Evolutionary conservation across 805 yeast species (phyloP).

Genomic region (Huiozyma naganishii): DNA sequence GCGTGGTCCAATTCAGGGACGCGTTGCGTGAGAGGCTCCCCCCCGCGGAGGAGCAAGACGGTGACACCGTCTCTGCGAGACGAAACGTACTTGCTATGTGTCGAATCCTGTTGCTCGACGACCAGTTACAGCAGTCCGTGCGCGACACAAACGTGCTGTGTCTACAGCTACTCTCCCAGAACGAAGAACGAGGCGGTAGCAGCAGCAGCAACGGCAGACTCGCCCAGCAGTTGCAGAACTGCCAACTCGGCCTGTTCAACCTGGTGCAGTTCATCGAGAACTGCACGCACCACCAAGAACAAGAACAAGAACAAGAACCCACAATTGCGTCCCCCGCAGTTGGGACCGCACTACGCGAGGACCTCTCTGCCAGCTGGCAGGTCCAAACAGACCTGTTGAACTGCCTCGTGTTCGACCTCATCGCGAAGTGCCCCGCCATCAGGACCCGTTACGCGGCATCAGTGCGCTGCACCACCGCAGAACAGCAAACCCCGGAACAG

Average conservation of each 20-base stretch:
- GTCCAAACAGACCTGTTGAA: slow-evolving; percentile 16
- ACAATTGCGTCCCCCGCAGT: slow-evolving; percentile 6
- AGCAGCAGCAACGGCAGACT: neutral
- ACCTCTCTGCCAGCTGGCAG: slow-evolving; percentile 18
- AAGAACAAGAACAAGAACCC: slow-evolving; percentile 1
- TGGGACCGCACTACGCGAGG: slow-evolving; percentile 5
- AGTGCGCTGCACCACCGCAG: slow-evolving; percentile 3
- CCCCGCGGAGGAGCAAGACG: too few species aligned
- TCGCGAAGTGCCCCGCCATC: slow-evolving; percentile 7
- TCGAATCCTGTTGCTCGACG: too few species aligned
- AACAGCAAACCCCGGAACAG: neutral
- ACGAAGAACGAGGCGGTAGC: too few species aligned
- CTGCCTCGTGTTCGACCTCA: slow-evolving; percentile 10
- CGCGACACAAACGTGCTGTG: too few species aligned
- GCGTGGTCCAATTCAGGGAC: slow-evolving; percentile 1
- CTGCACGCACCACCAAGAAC: neutral
- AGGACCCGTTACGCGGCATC: slow-evolving; percentile 1
- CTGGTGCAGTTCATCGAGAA: slow-evolving; percentile 12
- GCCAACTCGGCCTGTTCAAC: slow-evolving; percentile 17
- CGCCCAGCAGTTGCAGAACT: slow-evolving; percentile 12
- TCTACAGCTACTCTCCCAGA: too few species aligned
- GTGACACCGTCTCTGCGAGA: too few species aligned
- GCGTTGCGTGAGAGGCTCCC: slow-evolving; percentile 1
- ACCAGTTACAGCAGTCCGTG: too few species aligned
- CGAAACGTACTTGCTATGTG: too few species aligned